Conservation (phyloP, 345 rosid species). For the Heritiera littoralis region DNA sequence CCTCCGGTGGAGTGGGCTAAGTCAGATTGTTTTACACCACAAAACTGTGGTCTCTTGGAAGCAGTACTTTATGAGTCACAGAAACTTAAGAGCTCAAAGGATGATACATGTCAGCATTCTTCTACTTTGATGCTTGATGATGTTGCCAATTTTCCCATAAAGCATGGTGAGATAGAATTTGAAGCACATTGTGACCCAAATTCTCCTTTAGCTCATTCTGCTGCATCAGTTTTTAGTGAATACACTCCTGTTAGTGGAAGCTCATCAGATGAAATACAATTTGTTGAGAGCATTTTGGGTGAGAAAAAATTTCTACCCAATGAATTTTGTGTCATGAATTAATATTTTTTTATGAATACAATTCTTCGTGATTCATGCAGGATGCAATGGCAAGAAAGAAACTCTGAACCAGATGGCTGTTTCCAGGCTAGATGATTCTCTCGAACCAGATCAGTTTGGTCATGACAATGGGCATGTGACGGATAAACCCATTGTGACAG, state of each 20-base stretch:
- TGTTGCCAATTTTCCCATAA: background rate
- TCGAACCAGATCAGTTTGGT: conserved; percentile 33
- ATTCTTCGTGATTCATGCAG: conserved; percentile 27
- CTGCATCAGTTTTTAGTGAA: conserved; percentile 35
- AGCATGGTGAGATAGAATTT: conserved; percentile 22
- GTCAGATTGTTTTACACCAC: conserved; percentile 38
- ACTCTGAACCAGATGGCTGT: conserved; percentile 12
- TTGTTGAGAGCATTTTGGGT: conserved; percentile 28
- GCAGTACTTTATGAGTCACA: conserved; percentile 44
- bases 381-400: conserved; percentile 28
- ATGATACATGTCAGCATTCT: conserved; percentile 7
- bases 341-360: background rate
- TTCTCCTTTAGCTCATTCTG: conserved; percentile 40
- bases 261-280: conserved; percentile 30
- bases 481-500: conserved; percentile 30
- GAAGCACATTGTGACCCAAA: conserved; percentile 36
- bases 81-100: conserved; percentile 23
- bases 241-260: conserved; percentile 36
- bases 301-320: conserved; percentile 5
- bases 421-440: conserved; percentile 30
- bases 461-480: conserved; percentile 18
- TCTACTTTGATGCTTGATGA: conserved; percentile 22
- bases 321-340: background rate
- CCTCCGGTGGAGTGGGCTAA: conserved; percentile 37
- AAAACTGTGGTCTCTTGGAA: conserved; percentile 51